Evolutionary conservation across 2,329 filamentous ascomycete genomes (phyloP), one percentile per base, ranked within the genome.

Genomic region (Cytospora chrysosperma): DNA sequence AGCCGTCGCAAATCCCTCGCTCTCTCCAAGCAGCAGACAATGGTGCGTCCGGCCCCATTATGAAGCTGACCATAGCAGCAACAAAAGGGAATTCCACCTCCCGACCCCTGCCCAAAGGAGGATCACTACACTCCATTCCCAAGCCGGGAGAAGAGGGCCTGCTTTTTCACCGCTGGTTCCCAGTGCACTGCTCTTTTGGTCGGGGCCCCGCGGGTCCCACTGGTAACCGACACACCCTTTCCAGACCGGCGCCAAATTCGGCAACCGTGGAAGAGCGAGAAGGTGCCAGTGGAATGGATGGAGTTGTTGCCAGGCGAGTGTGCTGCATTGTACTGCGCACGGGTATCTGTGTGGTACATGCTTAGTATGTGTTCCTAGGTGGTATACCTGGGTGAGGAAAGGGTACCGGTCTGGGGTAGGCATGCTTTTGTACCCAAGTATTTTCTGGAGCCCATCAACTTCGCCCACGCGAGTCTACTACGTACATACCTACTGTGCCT

Each of bases 181-280:
- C 43, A 47, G n/a, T 24, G 43, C 43, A 47, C 43, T 21, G 50
- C 37, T 52, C 13, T 43, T 40, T 55, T 51, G 59, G 37, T 61
- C 59, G 63, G 40, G 37, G 49, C 52, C 27, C 21, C 56, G 63
- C 60, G 43, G 49, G 47, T 59, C 56, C 60, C 61, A 63, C 61
- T 28, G 63, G 56, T 58, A 53, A 56, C 34, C 56, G 59, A 50
- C 40, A 28, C 40, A 56, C 15, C 40, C 40, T 21, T 15, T 21
- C 27, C 37, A 28, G 19, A 51, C 24, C 60, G 63, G 32, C 63
- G 63, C 60, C 63, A 65, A 63, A 62, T 56, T 62, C 63, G 63
- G 63, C 56, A 65, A 63, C 56, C 54, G 37, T 62, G 50, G 55
- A 61, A 61, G 59, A 34, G 43, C 49, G 43, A 43, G 34, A 61